Evolutionary conservation across 106 monocot species (phyloP).

Genomic region (Platanthera zijinensis): DNA sequence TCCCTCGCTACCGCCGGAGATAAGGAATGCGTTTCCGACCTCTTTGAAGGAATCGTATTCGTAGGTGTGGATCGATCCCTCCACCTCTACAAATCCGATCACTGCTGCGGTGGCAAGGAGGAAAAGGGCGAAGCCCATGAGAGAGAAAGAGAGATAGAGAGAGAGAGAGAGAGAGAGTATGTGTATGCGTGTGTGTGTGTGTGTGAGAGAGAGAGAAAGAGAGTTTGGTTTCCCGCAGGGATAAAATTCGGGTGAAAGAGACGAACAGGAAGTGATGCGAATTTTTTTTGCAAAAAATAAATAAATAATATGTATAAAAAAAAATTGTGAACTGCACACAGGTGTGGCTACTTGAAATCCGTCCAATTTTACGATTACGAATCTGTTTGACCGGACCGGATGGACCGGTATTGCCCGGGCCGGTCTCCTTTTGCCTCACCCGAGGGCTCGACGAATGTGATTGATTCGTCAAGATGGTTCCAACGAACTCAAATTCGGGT

Average conservation of each 20-base stretch:
- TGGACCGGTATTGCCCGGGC: too few relatives aligned
- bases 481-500: too few relatives aligned
- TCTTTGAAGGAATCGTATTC: slow-evolving; percentile 68
- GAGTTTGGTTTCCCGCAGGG: background rate
- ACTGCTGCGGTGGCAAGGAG: background rate
- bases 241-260: background rate
- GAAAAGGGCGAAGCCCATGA: slow-evolving; percentile 13
- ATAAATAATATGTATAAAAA: too few relatives aligned
- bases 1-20: slow-evolving; percentile 97
- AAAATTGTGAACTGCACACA: too few relatives aligned
- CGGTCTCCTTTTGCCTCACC: too few relatives aligned
- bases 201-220: background rate
- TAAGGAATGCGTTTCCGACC: slow-evolving; percentile 89
- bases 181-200: slow-evolving; percentile 16
- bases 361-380: too few relatives aligned
- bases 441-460: too few relatives aligned
- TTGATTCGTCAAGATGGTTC: too few relatives aligned
- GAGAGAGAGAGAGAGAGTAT: background rate
- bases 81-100: slow-evolving; percentile 3
- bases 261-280: background rate
- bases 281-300: too few relatives aligned
- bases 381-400: too few relatives aligned
- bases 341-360: too few relatives aligned
- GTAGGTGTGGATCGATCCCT: slow-evolving; percentile 82
- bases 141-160: slow-evolving; percentile 20